A percentile compares a stretch with the other conserved stretches of the same genome.
phyloP scores from a whole-genome alignment of 257 asterid genomes.

The Solanum paucissectum region DNA sequence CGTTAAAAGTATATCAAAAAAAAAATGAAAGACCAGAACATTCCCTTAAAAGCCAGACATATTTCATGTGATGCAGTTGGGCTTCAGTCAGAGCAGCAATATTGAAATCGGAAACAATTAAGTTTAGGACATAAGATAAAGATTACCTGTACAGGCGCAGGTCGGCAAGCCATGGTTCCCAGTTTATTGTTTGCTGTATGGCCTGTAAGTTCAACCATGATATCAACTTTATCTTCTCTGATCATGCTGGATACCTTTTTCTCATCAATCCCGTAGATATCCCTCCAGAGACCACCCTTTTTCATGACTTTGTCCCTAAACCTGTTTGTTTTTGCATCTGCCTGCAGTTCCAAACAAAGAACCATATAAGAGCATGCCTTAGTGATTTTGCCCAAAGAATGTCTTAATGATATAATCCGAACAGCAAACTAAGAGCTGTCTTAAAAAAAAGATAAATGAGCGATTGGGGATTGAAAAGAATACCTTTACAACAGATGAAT shows the following conservation, averaged over 20 bases:
- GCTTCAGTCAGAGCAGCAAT: background rate
- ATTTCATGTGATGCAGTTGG: background rate
- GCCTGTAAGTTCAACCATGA: slow-evolving; percentile 97
- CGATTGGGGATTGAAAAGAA: background rate
- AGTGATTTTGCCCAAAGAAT: background rate
- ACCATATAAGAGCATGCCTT: background rate
- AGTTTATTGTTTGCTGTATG: slow-evolving; percentile 98
- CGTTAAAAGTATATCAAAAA: background rate
- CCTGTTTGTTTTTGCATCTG: slow-evolving; percentile 90
- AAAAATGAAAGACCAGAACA: background rate
- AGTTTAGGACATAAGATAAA: background rate
- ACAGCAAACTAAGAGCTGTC: background rate
- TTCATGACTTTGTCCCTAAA: slow-evolving; percentile 82
- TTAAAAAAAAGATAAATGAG: background rate
- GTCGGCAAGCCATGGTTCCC: slow-evolving; percentile 99
- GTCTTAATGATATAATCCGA: background rate
- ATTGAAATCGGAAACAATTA: background rate
- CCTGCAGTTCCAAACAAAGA: slow-evolving; percentile 41
- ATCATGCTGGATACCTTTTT: slow-evolving; percentile 84
- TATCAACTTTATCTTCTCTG: slow-evolving; percentile 89
- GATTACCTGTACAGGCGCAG: slow-evolving; percentile 95
- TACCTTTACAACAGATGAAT: slow-evolving; percentile 99
- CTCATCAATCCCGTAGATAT: slow-evolving; percentile 88
- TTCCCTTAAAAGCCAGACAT: background rate
- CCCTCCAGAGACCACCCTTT: slow-evolving; percentile 90